Evolutionary conservation across 306 rosid species (phyloP), one percentile per base, ranked within the genome.

Genomic region (Lathyrus oleraceus): DNA sequence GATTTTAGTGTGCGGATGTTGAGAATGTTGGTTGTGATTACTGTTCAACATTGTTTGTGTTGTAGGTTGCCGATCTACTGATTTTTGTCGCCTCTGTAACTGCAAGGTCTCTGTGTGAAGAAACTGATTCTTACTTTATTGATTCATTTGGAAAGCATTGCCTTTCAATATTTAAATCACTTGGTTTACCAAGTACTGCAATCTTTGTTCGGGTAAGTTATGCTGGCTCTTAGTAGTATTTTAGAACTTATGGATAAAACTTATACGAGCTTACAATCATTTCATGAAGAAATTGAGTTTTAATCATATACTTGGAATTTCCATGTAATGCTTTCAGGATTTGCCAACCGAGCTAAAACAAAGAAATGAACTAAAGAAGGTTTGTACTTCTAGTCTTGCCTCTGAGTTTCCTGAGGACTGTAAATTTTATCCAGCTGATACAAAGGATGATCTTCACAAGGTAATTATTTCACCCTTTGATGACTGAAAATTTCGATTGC

Each of bases 81-180:
- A 95, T 92, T 70, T 94, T 94, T 76, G 99, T 91, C 75, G 85
- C 88, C 56, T 94, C 96, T 8, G 81, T 86, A 25, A 81, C 96
- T 8, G 81, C 87, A 30, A 81, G 58, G 52, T 76, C 87, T 75
- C 25, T 42, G 6, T 53, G 62, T 19, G 91, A 82, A 79, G 97
- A 76, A 64, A 79, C 87, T 76, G 69, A 75, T 66, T 82, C 94
- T 66, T 42, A 59, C 85, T 83, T 84, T 79, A 79, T 91, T 8
- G 97, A 94, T 76, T 91, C 95, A 7, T 94, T 94, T 80, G 99
- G 95, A 81, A 79, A 81, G 61, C 96, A 87, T 63, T 94, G 97
- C 72, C 97, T 94, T 79, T 94, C 99, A 13, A 88, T 94, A 43
- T 89, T 88, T 73, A 88, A 91, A 73, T 87, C 97, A 57, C 84